These are phyloP conservation scores for Trichoderma sp. DNA, from an alignment of 2,329 filamentous ascomycete species.

Conservation along the genomic window DNA sequence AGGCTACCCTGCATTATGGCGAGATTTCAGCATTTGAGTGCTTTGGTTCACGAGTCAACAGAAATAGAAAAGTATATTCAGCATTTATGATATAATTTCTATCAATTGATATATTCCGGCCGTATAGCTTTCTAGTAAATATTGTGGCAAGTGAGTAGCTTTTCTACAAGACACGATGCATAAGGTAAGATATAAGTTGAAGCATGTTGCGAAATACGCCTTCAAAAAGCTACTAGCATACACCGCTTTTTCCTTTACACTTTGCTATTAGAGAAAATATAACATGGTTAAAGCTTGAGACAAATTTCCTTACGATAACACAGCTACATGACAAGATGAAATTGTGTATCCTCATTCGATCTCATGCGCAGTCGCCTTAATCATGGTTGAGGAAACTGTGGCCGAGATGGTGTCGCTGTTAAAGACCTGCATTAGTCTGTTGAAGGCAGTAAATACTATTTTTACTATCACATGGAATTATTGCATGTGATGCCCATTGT, in stretches of 20 bases:
- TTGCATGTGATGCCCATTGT: background rate
- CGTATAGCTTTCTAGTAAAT: background rate
- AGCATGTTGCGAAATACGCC: background rate
- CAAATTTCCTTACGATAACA: background rate
- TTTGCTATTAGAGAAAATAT: too few relatives aligned
- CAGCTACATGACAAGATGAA: background rate
- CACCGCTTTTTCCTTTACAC: too few relatives aligned
- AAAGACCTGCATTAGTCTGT: background rate
- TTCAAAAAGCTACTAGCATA: background rate
- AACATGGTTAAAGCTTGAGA: background rate
- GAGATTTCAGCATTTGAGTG: background rate
- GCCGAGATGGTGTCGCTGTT: background rate
- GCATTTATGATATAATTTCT: background rate
- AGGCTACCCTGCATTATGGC: slow-evolving; percentile 14
- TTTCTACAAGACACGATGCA: background rate
- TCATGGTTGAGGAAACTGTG: background rate
- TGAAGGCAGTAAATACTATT: background rate
- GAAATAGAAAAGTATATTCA: background rate
- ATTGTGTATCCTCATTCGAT: background rate
- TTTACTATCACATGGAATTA: too few relatives aligned
- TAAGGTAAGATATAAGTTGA: background rate
- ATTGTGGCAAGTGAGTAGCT: too few relatives aligned
- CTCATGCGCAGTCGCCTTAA: background rate
- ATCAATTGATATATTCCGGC: fast-evolving
- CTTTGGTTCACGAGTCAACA: too few relatives aligned